phyloP scores from a whole-genome alignment of 2,329 filamentous ascomycete genomes.

The Onygena corvina region DNA sequence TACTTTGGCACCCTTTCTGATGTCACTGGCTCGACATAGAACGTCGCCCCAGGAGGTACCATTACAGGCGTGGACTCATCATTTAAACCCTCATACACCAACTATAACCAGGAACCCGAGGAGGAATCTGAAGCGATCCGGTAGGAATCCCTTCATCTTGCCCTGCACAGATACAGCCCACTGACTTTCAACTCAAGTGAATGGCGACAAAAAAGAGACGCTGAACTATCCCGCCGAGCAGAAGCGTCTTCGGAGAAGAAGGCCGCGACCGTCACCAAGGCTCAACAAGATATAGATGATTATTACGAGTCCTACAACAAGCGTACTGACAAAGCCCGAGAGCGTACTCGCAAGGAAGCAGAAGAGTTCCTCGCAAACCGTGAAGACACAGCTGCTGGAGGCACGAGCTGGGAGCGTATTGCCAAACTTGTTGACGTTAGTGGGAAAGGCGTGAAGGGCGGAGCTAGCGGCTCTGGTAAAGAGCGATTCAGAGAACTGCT shows the following conservation, averaged over 20 bases:
- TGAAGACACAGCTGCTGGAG: constrained; percentile 86
- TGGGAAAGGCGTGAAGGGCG: constrained; percentile 79
- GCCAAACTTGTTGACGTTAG: constrained; percentile 95
- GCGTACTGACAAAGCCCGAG: constrained; percentile 88
- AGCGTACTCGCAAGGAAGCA: constrained; percentile 79
- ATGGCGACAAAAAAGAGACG: constrained; percentile 85
- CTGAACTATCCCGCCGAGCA: constrained; percentile 68
- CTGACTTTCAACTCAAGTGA: constrained; percentile 36
- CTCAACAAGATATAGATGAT: constrained; percentile 89
- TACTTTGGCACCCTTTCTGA: background rate
- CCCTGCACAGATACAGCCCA: background rate
- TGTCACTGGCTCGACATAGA: constrained; percentile 34
- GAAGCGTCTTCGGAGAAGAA: constrained; percentile 75
- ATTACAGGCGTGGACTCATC: constrained; percentile 61
- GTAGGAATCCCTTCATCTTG: constrained; percentile 24
- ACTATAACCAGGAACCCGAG: constrained; percentile 47
- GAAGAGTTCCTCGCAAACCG: constrained; percentile 81
- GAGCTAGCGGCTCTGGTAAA: constrained; percentile 82
- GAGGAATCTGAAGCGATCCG: constrained; percentile 79
- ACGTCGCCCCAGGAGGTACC: constrained; percentile 60
- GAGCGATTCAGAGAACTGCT: constrained; percentile 89
- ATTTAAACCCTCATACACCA: constrained; percentile 43
- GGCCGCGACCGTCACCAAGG: constrained; percentile 73
- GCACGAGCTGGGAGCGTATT: constrained; percentile 97
- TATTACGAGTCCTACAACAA: constrained; percentile 99